Base-by-base conservation (phyloP, 2,329 filamentous ascomycete genomes). In the Alternaria triticimaculans region DNA sequence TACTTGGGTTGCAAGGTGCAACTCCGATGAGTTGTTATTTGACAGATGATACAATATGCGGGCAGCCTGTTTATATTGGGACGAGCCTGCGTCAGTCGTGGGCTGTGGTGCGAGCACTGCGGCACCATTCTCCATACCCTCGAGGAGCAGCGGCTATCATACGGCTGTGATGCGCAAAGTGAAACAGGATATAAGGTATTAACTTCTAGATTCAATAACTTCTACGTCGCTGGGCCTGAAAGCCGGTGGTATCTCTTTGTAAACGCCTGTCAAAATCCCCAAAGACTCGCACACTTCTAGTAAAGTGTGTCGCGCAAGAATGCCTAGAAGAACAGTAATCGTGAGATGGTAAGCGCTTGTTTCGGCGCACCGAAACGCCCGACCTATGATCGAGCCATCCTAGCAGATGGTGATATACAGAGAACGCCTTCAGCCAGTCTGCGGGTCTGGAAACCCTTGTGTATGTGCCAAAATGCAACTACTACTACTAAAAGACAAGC, bases 381-480 rank as follows among this genome's bases (percentile, higher is more conserved):
- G 58, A 53, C 56, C 63, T 53, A 64, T 70, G 64, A 68, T 66
- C 48, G 43, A 63, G 54, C 62, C 68, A 66, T 63, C 69, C 60
- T 70, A 58, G 67, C 54, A 72, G 63, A 64, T 64, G 60, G 67
- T 62, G 41, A 57, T 57, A 50, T 67, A 60, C 63, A 69, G 55
- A 69, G 26, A 79, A 78, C 72, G 76, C 76, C 76, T 26, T 66
- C 55, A 68, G 66, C 70, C 53, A 53, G 37, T 60, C 41, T 57
- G 49, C 51, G 62, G 66, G 71, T 73, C 72, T 75, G 55, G 67
- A 64, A 77, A 72, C 73, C 72, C 60, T 59, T 63, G 61, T 60
- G 55, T 55, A 56, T 63, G 62, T 75, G 76, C 73, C 73, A 76
- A 71, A 73, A 77, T 78, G 74, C 74, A 76, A 74, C 68, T 59